These are phyloP conservation scores for Vitellaria paradoxa DNA, from an alignment of 179 eudicot species.

Conservation along the genomic window DNA sequence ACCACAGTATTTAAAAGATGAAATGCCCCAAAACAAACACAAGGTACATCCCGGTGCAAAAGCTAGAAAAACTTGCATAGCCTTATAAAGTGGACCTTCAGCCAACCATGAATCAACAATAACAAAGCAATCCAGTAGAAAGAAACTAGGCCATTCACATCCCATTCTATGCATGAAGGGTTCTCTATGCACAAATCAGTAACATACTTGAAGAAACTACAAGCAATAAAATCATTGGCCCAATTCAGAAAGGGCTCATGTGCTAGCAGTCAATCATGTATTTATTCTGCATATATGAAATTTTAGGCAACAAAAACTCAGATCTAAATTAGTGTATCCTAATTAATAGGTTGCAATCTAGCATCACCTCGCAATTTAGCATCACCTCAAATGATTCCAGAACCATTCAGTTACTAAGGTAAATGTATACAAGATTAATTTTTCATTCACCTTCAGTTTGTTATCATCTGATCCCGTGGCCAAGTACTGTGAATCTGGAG, in stretches of 20 bases:
- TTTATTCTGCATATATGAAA: too few species aligned
- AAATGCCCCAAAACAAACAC: not conserved
- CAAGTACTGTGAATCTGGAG: conserved; percentile 91
- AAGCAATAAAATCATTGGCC: not conserved
- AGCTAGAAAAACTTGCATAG: not conserved
- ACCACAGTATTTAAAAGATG: not conserved
- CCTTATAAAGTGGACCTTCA: not conserved
- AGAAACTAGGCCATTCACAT: not conserved
- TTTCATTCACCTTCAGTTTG: conserved; percentile 71
- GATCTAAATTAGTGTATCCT: not conserved
- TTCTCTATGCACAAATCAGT: conserved; percentile 5
- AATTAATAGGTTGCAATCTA: not conserved
- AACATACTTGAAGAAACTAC: not conserved
- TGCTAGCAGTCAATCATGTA: too few species aligned
- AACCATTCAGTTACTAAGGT: not conserved
- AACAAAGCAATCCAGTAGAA: not conserved
- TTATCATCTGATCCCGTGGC: conserved; percentile 99
- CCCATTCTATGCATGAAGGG: not conserved
- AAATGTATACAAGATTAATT: not conserved
- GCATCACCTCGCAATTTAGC: not conserved
- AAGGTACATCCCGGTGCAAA: not conserved
- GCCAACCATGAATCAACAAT: not conserved
- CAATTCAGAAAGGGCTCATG: not conserved
- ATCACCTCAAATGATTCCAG: not conserved
- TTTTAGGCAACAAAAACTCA: not conserved